Evolutionary conservation across 106 monocot genomes (phyloP).

Genomic region (Apostasia shenzhenica): DNA sequence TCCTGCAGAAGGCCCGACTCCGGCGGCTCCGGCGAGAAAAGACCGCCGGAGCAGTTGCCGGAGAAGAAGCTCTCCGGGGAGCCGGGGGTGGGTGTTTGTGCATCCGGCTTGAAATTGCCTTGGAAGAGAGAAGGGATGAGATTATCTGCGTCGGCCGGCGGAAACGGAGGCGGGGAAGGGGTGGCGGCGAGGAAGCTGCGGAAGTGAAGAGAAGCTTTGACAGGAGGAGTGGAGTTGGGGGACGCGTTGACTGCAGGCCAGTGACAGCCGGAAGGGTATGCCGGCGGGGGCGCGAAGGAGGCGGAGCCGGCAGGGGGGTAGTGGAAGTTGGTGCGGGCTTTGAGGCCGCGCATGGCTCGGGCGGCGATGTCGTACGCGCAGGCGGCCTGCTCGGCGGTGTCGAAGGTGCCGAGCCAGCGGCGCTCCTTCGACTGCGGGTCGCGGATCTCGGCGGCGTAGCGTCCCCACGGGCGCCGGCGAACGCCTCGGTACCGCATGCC

Average conservation of each 20-base stretch:
- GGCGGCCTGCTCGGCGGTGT: slow-evolving; percentile 77
- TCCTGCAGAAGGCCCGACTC: slow-evolving; percentile 59
- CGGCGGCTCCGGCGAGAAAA: slow-evolving; percentile 26
- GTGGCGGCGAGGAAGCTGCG: slow-evolving; percentile 5
- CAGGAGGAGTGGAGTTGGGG: background rate
- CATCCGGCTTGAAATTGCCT: background rate
- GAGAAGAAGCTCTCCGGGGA: background rate
- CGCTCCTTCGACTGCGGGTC: slow-evolving; percentile 67
- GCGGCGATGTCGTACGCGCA: slow-evolving; percentile 82
- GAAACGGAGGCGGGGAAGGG: background rate
- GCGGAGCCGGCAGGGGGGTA: slow-evolving; percentile 17
- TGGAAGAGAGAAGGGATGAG: background rate
- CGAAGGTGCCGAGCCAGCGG: slow-evolving; percentile 75
- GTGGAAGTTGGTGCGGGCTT: slow-evolving; percentile 69
- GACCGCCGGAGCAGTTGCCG: background rate
- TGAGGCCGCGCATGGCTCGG: slow-evolving; percentile 67
- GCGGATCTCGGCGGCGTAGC: slow-evolving; percentile 46
- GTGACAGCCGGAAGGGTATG: background rate
- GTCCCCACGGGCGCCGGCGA: slow-evolving; percentile 50
- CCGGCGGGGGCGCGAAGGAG: background rate
- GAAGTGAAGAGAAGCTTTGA: slow-evolving; percentile 3
- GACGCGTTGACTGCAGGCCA: slow-evolving; percentile 2
- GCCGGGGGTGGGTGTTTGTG: background rate
- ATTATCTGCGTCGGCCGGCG: background rate
- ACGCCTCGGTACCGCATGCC: slow-evolving; percentile 54